phyloP scores from a whole-genome alignment of 495 filamentous ascomycete genomes.

The Penicillium desertorum region DNA sequence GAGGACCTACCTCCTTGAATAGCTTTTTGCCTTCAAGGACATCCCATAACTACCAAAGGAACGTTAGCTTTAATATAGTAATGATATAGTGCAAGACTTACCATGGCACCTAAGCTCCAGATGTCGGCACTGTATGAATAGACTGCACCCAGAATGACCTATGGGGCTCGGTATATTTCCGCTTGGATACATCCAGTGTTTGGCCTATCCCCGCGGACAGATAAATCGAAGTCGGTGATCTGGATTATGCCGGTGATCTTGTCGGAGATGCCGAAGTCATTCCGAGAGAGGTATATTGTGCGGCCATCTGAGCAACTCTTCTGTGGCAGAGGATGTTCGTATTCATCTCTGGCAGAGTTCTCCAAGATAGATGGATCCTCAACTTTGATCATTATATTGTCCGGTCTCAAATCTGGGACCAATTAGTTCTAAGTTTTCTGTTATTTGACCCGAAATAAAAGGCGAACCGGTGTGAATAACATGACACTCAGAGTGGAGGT shows the following conservation, averaged over 20 bases:
- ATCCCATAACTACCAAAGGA: constrained; percentile 34
- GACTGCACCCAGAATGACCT: constrained; percentile 38
- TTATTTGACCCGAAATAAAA: background rate
- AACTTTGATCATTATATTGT: no score
- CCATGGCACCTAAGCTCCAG: constrained; percentile 8
- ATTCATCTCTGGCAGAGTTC: no score
- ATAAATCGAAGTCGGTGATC: no score
- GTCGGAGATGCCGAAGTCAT: no score
- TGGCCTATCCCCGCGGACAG: no score
- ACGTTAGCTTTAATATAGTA: constrained; percentile 7
- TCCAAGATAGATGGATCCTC: no score
- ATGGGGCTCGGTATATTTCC: no score
- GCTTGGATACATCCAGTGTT: no score
- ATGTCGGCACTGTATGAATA: constrained; percentile 27
- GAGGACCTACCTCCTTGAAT: constrained; percentile 25
- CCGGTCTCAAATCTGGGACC: background rate
- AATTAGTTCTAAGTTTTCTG: background rate
- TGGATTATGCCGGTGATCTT: no score
- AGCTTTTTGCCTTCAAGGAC: constrained; percentile 31
- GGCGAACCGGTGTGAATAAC: constrained; percentile 84
- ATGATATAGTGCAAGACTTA: constrained; percentile 16
- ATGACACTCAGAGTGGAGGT: constrained; percentile 76
- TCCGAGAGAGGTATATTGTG: no score
- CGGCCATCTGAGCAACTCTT: no score
- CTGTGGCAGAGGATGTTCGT: no score